Conservation (phyloP, 306 rosid genomes). For the Alnus rubra region DNA sequence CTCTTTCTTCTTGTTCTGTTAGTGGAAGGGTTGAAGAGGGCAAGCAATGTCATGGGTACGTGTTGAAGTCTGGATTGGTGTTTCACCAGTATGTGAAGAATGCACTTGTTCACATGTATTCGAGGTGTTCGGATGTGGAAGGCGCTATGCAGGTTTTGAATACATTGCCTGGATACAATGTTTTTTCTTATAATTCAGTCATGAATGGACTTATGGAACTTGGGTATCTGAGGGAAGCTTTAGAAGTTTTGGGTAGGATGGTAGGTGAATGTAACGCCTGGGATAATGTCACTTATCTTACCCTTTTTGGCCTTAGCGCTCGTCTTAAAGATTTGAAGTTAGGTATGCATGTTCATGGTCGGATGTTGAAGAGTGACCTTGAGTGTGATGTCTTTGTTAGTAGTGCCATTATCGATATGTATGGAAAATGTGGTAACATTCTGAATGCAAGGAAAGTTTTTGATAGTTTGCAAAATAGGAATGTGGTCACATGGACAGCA, state of each 20-base stretch:
- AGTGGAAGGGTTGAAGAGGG: slow-evolving; percentile 59
- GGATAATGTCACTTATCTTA: slow-evolving; percentile 57
- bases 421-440: slow-evolving; percentile 60
- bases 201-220: slow-evolving; percentile 47
- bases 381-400: slow-evolving; percentile 46
- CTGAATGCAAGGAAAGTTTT: slow-evolving; percentile 45
- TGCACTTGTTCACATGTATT: slow-evolving; percentile 64
- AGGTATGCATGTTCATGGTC: slow-evolving; percentile 56
- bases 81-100: slow-evolving; percentile 53
- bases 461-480: slow-evolving; percentile 36
- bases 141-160: slow-evolving; percentile 50
- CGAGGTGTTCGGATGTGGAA: slow-evolving; percentile 39
- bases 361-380: slow-evolving; percentile 39
- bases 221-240: slow-evolving; percentile 36
- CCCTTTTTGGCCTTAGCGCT: slow-evolving; percentile 55
- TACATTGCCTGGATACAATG: slow-evolving; percentile 35
- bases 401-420: slow-evolving; percentile 64
- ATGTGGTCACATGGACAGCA: slow-evolving; percentile 66
- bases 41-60: slow-evolving; percentile 58
- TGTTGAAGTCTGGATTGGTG: slow-evolving; percentile 51
- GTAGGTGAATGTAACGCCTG: slow-evolving; percentile 35
- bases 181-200: slow-evolving; percentile 52
- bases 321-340: slow-evolving; percentile 48
- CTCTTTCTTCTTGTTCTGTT: slow-evolving; percentile 50
- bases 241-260: slow-evolving; percentile 50